Conservation (phyloP, 2,329 filamentous ascomycete genomes). For the Cladorrhinum sp. region DNA sequence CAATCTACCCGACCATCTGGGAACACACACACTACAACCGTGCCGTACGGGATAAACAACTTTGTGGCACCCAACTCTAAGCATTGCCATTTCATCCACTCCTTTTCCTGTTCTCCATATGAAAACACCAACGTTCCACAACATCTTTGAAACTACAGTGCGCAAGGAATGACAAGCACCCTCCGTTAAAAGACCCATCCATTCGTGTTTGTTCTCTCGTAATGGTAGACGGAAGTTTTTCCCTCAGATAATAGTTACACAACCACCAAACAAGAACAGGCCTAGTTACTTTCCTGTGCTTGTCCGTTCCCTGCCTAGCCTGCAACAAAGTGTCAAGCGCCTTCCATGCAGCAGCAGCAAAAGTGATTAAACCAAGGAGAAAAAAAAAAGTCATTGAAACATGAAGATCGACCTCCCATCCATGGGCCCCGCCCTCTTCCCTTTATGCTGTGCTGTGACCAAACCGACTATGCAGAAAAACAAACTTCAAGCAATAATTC, state of each 20-base stretch:
- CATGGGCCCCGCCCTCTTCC: not conserved
- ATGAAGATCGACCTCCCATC: not conserved
- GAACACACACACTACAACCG: not conserved
- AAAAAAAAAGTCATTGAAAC: not conserved
- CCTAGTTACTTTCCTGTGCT: not conserved
- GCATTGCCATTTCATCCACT: not conserved
- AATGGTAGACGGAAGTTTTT: not conserved
- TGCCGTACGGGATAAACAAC: not conserved
- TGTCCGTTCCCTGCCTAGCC: not conserved
- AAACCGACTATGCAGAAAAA: not conserved
- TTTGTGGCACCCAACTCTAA: not conserved
- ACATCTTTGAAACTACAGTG: not conserved
- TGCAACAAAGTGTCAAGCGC: not conserved
- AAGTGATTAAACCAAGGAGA: not conserved
- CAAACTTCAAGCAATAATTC: not conserved
- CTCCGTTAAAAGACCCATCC: not conserved
- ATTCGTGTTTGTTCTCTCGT: not conserved
- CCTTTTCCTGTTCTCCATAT: not conserved
- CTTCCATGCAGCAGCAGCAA: too few species aligned
- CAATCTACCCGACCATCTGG: not conserved
- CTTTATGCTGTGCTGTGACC: not conserved
- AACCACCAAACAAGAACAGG: not conserved
- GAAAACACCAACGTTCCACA: too few species aligned
- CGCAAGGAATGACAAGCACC: not conserved
- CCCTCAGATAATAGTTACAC: not conserved